These are phyloP conservation scores for Cnidoscolus chayamansa DNA, from an alignment of 441 rosid genomes.

Conservation along the genomic window DNA sequence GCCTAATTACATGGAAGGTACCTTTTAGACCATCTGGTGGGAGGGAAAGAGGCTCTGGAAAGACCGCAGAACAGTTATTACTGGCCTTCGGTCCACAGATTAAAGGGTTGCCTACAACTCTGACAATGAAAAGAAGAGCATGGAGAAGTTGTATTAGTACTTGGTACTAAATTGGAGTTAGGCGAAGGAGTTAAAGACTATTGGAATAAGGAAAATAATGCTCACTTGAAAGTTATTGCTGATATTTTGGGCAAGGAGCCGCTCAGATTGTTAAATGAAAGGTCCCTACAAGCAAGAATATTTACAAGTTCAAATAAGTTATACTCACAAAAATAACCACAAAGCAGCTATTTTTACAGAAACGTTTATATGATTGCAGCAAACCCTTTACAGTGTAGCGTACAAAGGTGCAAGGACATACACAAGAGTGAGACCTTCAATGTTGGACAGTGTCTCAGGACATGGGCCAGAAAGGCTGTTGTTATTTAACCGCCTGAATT, in stretches of 20 bases:
- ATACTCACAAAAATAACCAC: not conserved
- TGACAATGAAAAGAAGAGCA: slow-evolving; percentile 30
- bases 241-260: slow-evolving; percentile 82
- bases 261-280: slow-evolving; percentile 81
- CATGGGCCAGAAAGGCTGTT: slow-evolving; percentile 74
- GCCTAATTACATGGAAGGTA: slow-evolving; percentile 16
- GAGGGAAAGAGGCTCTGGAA: slow-evolving; percentile 81
- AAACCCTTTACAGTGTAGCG: not conserved
- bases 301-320: slow-evolving; percentile 7
- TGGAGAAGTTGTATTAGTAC: not conserved
- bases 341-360: slow-evolving; percentile 3
- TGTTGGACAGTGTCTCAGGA: slow-evolving; percentile 69
- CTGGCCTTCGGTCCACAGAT: slow-evolving; percentile 64
- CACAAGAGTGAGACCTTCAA: slow-evolving; percentile 78
- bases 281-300: slow-evolving; percentile 54
- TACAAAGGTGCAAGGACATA: slow-evolving; percentile 35
- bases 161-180: slow-evolving; percentile 1
- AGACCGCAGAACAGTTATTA: slow-evolving; percentile 70
- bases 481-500: slow-evolving; percentile 79
- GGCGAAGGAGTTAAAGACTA: not conserved
- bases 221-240: slow-evolving; percentile 86
- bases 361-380: not conserved
- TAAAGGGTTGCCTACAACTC: slow-evolving; percentile 72
- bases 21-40: slow-evolving; percentile 69
- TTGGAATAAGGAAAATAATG: slow-evolving; percentile 13